Conservation (phyloP, 2,329 filamentous ascomycete genomes). For the Thelonectria discophora region DNA sequence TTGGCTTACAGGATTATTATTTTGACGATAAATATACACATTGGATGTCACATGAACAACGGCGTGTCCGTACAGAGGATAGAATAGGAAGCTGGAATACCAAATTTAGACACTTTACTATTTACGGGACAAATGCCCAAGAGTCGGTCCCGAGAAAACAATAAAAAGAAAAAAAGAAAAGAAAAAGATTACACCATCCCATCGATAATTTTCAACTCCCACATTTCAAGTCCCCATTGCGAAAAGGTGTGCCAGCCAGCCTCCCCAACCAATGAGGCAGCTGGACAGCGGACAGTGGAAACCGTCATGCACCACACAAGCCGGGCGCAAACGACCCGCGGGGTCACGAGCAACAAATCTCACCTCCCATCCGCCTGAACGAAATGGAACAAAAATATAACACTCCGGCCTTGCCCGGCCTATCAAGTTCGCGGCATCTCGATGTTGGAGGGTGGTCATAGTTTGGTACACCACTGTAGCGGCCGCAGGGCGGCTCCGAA, state of each 20-base stretch:
- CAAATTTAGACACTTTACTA: not conserved
- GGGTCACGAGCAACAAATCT: not conserved
- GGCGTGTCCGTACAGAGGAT: too few species aligned
- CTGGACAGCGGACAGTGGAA: not conserved
- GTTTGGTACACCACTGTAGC: too few species aligned
- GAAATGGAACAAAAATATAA: too few species aligned
- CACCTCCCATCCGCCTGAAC: not conserved
- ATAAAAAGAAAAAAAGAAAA: too few species aligned
- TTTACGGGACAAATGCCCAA: not conserved
- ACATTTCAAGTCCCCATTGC: not conserved
- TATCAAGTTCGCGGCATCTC: too few species aligned
- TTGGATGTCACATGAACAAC: too few species aligned
- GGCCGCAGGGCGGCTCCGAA: not conserved
- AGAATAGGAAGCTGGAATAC: not conserved
- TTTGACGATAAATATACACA: too few species aligned
- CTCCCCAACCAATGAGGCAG: not conserved
- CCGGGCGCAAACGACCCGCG: not conserved
- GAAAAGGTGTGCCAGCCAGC: not conserved
- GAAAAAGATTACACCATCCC: too few species aligned
- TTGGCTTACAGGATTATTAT: too few species aligned
- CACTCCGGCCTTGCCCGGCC: not conserved
- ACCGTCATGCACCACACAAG: not conserved
- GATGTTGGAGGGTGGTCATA: too few species aligned
- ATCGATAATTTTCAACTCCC: too few species aligned
- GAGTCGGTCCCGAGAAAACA: too few species aligned